A percentile compares a stretch with the other conserved stretches of the same genome.
Conservation (phyloP, 164 flowering plant genomes). For the Euptelea pleiosperma region DNA sequence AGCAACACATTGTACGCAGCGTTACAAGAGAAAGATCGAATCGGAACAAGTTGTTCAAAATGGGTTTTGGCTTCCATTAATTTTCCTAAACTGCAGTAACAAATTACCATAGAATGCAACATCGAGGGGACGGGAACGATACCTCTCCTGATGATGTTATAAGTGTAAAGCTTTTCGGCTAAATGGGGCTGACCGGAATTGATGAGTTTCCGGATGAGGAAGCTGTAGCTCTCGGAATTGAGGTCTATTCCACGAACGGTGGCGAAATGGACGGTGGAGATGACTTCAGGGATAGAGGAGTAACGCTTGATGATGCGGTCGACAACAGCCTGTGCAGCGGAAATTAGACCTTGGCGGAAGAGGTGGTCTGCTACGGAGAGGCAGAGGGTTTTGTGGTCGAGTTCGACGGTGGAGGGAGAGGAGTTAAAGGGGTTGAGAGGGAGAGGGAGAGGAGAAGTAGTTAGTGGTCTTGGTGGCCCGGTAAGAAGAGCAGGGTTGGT, state of each 20-base stretch:
- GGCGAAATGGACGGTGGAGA: slow-evolving; percentile 32
- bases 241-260: slow-evolving; percentile 33
- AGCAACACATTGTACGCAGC: slow-evolving; percentile 35
- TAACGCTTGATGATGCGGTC: slow-evolving; percentile 28
- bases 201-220: slow-evolving; percentile 29
- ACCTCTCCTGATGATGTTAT: slow-evolving; percentile 27
- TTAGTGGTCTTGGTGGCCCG: not conserved
- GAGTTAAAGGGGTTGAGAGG: slow-evolving; percentile 13
- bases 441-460: slow-evolving; percentile 26
- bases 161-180: slow-evolving; percentile 35
- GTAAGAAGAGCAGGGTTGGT: not conserved
- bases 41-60: slow-evolving; percentile 29
- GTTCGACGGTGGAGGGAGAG: slow-evolving; percentile 1
- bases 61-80: slow-evolving; percentile 35
- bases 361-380: slow-evolving; percentile 32
- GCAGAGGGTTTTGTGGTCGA: slow-evolving; percentile 31
- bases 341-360: slow-evolving; percentile 29
- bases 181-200: slow-evolving; percentile 25
- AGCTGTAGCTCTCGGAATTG: slow-evolving; percentile 21
- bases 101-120: slow-evolving; percentile 47
- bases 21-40: slow-evolving; percentile 21
- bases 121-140: slow-evolving; percentile 24
- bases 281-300: slow-evolving; percentile 24
- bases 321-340: slow-evolving; percentile 41
- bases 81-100: slow-evolving; percentile 44